Base-by-base conservation (phyloP, 1,284 basidiomycete species). In the Anthracocystis panici-leucophaei region DNA sequence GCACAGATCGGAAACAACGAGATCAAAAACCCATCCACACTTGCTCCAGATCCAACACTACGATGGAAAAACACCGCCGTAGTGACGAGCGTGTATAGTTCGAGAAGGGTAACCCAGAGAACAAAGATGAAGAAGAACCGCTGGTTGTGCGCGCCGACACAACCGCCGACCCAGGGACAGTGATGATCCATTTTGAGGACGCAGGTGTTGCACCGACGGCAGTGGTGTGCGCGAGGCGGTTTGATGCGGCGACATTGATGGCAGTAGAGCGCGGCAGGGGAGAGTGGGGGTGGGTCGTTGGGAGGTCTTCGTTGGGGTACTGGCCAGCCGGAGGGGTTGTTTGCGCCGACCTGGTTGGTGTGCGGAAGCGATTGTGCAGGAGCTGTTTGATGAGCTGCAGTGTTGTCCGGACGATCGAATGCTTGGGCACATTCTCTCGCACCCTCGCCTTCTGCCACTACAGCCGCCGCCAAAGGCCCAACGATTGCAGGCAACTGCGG, bases 91-190 rank as follows among this genome's bases (percentile, higher is more conserved):
- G 88, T 87, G 87, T 90, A 93, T 2, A 88, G 49, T 52, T 89
- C 89, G 80, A 90, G 90, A 9, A 90, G 38, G 2, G 87, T 80
- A 0, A 88, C 87, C 86, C 91, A 91, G 77, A 89, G 84, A 20
- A 90, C 85, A 80, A 94, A 93, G 81, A 91, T 90, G 64, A 91
- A 73, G 85, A 93, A 92, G 83, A 91, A 92, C 88, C 91, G 92
- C 76, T 93, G 90, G 82, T 94, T 94, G 50, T 89, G 88, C 4
- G 92, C 92, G 11, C 92, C 92, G 9, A 93, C 92, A 78, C 92
- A 93, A 75, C 92, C 91, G 29, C 92, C 92, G 54, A 93, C 90
- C 92, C 92, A 86, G 18, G 85, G 85, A 60, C 84, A 85, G 80
- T 93, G 92, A 85, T 93, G 92, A 80, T 93, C 92, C 82, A 90